phyloP scores from a whole-genome alignment of 2,329 filamentous ascomycete species.

The Cadophora luteo-olivacea region DNA sequence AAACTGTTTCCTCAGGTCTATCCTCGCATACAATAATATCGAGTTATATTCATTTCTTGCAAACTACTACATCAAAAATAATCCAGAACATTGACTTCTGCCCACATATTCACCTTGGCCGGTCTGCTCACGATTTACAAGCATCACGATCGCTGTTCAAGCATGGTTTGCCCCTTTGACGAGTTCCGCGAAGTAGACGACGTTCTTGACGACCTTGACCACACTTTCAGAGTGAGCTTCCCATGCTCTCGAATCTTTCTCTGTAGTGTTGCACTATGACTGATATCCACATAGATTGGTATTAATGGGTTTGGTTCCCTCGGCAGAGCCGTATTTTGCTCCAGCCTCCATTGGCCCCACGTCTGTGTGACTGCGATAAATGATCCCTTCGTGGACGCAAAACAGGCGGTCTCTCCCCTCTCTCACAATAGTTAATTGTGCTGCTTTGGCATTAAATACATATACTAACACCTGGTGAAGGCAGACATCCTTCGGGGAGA shows the following conservation, averaged over 20 bases:
- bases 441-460: not conserved
- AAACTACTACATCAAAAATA: too few species aligned
- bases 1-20: too few species aligned
- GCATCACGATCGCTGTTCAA: not conserved
- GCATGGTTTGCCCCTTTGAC: not conserved
- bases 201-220: not conserved
- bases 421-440: not conserved
- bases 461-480: not conserved
- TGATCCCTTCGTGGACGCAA: conserved; percentile 4
- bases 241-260: not conserved
- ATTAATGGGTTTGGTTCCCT: not conserved
- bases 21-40: too few species aligned
- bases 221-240: not conserved
- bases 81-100: too few species aligned
- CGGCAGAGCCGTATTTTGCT: not conserved
- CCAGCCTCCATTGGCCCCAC: not conserved
- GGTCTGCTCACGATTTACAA: not conserved
- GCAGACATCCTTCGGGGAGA: not conserved
- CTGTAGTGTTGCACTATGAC: not conserved
- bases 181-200: conserved; percentile 1
- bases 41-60: too few species aligned
- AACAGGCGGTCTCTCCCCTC: not conserved
- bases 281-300: not conserved
- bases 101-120: too few species aligned
- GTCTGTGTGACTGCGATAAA: not conserved